Evolutionary conservation across 2,329 filamentous ascomycete species (phyloP).

Genomic region (Kalmusia sp.): DNA sequence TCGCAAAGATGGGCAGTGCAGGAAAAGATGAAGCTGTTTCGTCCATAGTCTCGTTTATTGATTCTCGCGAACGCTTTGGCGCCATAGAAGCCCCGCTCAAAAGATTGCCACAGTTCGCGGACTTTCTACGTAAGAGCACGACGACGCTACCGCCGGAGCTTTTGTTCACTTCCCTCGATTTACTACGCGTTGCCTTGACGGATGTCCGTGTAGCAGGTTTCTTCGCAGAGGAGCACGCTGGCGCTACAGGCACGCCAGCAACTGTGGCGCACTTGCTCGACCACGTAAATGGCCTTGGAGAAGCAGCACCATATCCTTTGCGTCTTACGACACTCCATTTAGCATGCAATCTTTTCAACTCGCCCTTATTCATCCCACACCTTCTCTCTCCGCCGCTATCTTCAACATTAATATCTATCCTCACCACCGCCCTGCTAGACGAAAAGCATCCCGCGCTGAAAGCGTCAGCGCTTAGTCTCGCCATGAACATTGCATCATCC

Average conservation of each 20-base stretch:
- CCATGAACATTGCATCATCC: constrained; percentile 80
- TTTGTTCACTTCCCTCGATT: constrained; percentile 84
- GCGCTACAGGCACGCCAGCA: constrained; percentile 56
- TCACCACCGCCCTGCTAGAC: constrained; percentile 81
- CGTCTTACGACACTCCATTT: constrained; percentile 85
- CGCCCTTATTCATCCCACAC: constrained; percentile 71
- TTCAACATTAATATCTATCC: constrained; percentile 68
- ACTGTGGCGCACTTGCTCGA: constrained; percentile 65
- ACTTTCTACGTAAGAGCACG: constrained; percentile 65
- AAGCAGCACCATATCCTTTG: constrained; percentile 75
- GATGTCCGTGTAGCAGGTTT: constrained; percentile 82
- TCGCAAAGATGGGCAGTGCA: constrained; percentile 74
- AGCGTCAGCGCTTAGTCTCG: constrained; percentile 80
- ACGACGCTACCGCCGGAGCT: constrained; percentile 65
- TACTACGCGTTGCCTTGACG: constrained; percentile 77
- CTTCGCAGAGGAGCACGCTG: constrained; percentile 74
- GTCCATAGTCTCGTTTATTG: constrained; percentile 74
- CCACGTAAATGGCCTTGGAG: constrained; percentile 61
- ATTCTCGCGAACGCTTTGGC: constrained; percentile 63
- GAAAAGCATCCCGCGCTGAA: constrained; percentile 75
- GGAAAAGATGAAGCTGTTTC: constrained; percentile 68
- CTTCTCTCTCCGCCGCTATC: constrained; percentile 60
- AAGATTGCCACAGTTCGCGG: constrained; percentile 69
- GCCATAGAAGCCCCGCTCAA: constrained; percentile 74
- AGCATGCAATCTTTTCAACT: constrained; percentile 83